These are phyloP conservation scores for Jackrogersella multiformis DNA, from an alignment of 495 filamentous ascomycete species.

Conservation along the genomic window DNA sequence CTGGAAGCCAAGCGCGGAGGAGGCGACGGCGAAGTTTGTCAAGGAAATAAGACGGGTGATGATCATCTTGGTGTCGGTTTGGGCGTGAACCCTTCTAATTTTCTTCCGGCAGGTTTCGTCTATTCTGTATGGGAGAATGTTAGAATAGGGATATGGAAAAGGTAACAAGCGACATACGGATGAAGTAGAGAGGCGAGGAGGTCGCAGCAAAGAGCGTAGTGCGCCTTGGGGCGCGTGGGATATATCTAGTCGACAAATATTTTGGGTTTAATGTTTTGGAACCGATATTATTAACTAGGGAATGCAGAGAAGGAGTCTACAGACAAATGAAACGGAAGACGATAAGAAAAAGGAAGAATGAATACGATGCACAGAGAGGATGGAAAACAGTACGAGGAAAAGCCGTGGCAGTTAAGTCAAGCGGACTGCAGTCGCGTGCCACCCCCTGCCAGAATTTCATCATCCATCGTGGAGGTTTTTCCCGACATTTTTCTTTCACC, in stretches of 20 bases:
- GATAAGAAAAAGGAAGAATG: conserved; percentile 16
- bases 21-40: conserved; percentile 69
- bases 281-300: conserved; percentile 1
- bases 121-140: conserved; percentile 20
- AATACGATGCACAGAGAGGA: conserved; percentile 20
- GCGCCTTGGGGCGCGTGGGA: conserved; percentile 32
- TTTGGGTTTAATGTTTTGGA: conserved; percentile 20
- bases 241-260: conserved; percentile 17
- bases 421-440: conserved; percentile 20
- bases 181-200: conserved; percentile 23
- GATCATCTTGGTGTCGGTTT: conserved; percentile 36
- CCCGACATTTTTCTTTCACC: conserved; percentile 38
- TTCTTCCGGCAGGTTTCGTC: conserved; percentile 28
- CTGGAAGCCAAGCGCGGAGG: conserved; percentile 69
- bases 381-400: conserved; percentile 8
- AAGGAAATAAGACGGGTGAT: conserved; percentile 65
- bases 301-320: conserved; percentile 19
- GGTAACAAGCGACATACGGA: conserved; percentile 19
- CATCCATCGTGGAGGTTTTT: conserved; percentile 42
- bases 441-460: conserved; percentile 36
- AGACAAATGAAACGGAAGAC: conserved; percentile 25
- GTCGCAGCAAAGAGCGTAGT: conserved; percentile 32
- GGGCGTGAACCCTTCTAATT: conserved; percentile 10
- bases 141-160: conserved; percentile 16
- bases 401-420: conserved; percentile 31